A percentile compares a stretch with the other conserved stretches of the same genome.
Conservation (phyloP, 306 rosid species). For the Cicer arietinum region DNA sequence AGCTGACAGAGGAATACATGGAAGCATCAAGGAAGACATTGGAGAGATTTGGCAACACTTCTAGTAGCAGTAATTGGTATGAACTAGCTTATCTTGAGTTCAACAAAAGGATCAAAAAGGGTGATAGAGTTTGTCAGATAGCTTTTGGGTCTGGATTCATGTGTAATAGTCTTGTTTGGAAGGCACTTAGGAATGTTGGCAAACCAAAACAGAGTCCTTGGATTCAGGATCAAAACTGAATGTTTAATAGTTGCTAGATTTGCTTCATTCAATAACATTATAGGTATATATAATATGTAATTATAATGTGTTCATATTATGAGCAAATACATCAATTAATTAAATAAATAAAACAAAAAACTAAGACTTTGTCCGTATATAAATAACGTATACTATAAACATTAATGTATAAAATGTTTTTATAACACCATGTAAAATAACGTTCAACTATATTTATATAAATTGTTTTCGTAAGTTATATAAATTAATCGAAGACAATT, state of each 20-base stretch:
- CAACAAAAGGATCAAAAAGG: conserved; percentile 49
- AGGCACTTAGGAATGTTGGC: conserved; percentile 52
- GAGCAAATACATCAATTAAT: neutral
- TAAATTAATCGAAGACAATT: too few species aligned
- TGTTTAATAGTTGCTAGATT: neutral
- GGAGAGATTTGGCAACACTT: conserved; percentile 75
- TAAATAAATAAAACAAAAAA: neutral
- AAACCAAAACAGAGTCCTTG: conserved; percentile 58
- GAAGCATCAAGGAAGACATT: conserved; percentile 71
- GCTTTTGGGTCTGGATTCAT: conserved; percentile 57
- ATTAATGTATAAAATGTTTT: too few species aligned
- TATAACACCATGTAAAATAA: too few species aligned
- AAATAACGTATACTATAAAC: too few species aligned
- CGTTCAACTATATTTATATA: too few species aligned
- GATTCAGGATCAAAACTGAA: conserved; percentile 43
- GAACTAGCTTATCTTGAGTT: conserved; percentile 67
- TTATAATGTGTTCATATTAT: neutral
- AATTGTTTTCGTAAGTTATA: too few species aligned
- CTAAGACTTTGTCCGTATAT: too few species aligned
- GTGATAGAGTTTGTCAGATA: conserved; percentile 65
- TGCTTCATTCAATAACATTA: neutral
- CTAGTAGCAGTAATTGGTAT: conserved; percentile 78
- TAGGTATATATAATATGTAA: neutral
- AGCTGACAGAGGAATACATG: conserved; percentile 62
- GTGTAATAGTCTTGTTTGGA: conserved; percentile 66